Base-by-base conservation (phyloP, 2,329 filamentous ascomycete species). In the Podosphaera leucotricha region DNA sequence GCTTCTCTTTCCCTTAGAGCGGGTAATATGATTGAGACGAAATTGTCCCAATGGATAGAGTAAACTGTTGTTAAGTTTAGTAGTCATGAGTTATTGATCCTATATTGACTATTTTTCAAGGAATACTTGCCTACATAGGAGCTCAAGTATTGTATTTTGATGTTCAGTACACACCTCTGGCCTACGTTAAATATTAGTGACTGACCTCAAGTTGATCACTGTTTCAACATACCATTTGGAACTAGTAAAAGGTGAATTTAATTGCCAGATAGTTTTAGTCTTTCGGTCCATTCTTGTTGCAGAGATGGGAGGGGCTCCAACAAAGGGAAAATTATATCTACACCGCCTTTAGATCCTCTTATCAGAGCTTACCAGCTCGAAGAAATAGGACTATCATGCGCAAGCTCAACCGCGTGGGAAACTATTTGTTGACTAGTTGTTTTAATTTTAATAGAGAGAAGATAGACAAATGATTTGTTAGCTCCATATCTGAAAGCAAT, bases 171-270 rank as follows among this genome's bases (percentile, higher is more conserved):
- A 62, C 38, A 80, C 65, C 37, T 66, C 58, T 6, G 78, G 78
- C 76, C 78, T 83, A 28, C 16, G 30, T 36, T 8, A 15, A 21
- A 15, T 7, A 38, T 38, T 20, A 4, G 18, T 13, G 37, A 20
- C 7, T 38, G 15, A 16, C 18, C 20, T 10, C 18, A 20, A 22
- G 10, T 2, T 38, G 10, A 8, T 38, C 7, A 1, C 16, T 22
- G 2, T 38, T 15, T 7, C 15, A 6, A 7, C 62, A 37, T 58
- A 80, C 78, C 76, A 80, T 57, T 66, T 58, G 10, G 67, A 62
- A 5, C 64, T 59, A 1, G 75, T 73, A 55, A 72, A 81, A 0
- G 77, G 76, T 2, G 72, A 72, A 41, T 79, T 74, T 20, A 79
- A 66, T 52, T 75, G 75, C 54, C 77, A 74, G 16, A 77, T 62